Percentiles rank a stretch among this genome's conserved stretches.
Conservation (phyloP, 805 yeast genomes). For the Ogataea trehalophila region DNA sequence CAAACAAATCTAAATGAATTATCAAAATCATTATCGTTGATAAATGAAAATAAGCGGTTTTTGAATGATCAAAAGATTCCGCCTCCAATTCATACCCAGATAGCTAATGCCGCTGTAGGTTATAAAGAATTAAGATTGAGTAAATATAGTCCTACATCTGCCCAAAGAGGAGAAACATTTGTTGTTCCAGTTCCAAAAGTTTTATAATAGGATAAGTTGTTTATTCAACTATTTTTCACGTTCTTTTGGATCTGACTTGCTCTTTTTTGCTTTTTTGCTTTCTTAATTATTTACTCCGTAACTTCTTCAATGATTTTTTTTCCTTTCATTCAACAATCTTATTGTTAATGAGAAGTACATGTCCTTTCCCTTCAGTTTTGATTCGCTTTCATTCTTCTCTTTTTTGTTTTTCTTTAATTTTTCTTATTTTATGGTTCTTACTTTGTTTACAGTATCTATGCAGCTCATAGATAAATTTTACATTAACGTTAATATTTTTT, state of each 20-base stretch:
- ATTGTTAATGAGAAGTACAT: no score
- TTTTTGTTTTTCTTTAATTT: no score
- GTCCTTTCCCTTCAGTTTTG: no score
- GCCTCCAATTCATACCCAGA: no score
- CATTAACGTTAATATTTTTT: no score
- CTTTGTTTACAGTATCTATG: background rate
- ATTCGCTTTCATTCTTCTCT: no score
- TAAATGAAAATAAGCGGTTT: constrained; percentile 18
- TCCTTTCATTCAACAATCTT: no score
- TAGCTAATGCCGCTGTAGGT: background rate
- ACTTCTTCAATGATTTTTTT: no score
- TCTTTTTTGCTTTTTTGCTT: background rate
- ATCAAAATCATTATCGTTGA: constrained; percentile 17
- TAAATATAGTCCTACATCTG: background rate
- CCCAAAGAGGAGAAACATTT: constrained; percentile 15
- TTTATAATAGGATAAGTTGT: no score
- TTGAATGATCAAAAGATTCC: constrained; percentile 1
- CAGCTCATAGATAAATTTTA: no score
- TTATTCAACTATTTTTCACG: no score
- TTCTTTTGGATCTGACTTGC: background rate
- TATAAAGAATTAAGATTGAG: constrained; percentile 4
- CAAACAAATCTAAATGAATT: constrained; percentile 14
- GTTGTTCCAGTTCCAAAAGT: constrained; percentile 7
- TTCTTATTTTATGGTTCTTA: background rate
- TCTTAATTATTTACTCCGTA: no score